Base-by-base conservation (phyloP, 495 filamentous ascomycete species). In the Tuber brumale region DNA sequence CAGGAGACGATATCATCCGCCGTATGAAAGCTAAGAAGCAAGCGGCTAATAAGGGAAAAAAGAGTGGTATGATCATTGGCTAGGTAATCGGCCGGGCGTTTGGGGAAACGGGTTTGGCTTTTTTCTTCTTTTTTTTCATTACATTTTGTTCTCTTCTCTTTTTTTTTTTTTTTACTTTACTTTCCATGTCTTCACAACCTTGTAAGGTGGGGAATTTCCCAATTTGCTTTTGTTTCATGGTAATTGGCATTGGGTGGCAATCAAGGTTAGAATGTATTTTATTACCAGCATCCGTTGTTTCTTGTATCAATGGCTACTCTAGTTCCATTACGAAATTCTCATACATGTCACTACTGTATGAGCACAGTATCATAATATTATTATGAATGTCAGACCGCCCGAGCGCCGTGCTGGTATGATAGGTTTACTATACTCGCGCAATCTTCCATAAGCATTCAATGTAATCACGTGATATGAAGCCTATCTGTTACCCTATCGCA, bases 1-100 rank as follows among this genome's bases (percentile, higher is more conserved):
- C 73, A 8, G 82, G 79, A 41, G 82, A 83, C 66, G 82, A 83
- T 27, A 77, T 83, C 72, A 82, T 83, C 27, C 74, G 81, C 31
- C 79, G 81, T 44, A 81, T 83, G 76, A 83, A 83, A 80, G 82
- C 82, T 1, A 83, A 82, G 70, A 80, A 81, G 39, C 77, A 80
- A 41, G 78, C 80, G 10, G 72, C 77, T 72, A 82, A 79, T 42
- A 81, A 81, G 46, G 80, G 80, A 3, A 76, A 72, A 71, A 81
- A 81, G 79, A 81, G 79, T 35, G 74, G 76, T 23, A 78, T 81
- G 75, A 81, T 77, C 73, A 81, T 81, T 42, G 77, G 77, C 18
- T 80, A 80, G 77, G 39, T 41, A 43, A 71, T 46, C 18, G 66
- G 72, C 73, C 46, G 75, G 79, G 79, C 75, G 75, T 79, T 75